phyloP scores from a whole-genome alignment of 331 rosid species.

The Malus hybrid region DNA sequence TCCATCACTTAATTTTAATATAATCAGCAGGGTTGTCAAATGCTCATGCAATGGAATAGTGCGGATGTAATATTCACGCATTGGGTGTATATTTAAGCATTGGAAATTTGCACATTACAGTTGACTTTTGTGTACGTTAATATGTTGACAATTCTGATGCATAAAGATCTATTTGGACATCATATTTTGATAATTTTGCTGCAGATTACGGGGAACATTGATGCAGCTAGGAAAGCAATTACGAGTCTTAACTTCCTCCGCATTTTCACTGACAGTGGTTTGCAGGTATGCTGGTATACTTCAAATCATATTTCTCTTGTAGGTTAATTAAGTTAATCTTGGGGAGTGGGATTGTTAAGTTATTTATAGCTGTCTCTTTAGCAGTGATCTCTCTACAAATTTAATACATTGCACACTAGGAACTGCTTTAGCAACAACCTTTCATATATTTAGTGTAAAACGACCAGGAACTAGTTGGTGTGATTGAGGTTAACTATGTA shows the following conservation, averaged over 20 bases:
- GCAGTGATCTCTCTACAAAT: neutral
- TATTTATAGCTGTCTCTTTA: neutral
- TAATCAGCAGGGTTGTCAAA: neutral
- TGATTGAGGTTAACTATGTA: neutral
- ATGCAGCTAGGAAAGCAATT: conserved; percentile 69
- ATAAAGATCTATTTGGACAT: conserved; percentile 10
- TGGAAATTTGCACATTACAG: neutral
- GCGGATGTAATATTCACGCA: neutral
- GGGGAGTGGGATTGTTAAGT: neutral
- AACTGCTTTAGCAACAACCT: neutral
- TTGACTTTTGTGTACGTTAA: neutral
- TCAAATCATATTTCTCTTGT: neutral
- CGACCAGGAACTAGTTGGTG: neutral
- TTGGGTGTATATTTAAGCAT: neutral
- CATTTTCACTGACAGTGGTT: conserved; percentile 79
- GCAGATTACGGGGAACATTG: conserved; percentile 75
- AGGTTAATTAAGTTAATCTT: neutral
- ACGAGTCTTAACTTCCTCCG: conserved; percentile 89
- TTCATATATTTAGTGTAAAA: neutral
- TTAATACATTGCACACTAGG: neutral
- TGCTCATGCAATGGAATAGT: neutral
- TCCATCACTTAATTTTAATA: neutral
- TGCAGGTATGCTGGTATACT: conserved; percentile 57
- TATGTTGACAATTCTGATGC: conserved; percentile 14
- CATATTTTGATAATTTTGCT: conserved; percentile 9